Conservation (phyloP, 2,329 filamentous ascomycete species). For the Ophiostoma angusticollis region DNA sequence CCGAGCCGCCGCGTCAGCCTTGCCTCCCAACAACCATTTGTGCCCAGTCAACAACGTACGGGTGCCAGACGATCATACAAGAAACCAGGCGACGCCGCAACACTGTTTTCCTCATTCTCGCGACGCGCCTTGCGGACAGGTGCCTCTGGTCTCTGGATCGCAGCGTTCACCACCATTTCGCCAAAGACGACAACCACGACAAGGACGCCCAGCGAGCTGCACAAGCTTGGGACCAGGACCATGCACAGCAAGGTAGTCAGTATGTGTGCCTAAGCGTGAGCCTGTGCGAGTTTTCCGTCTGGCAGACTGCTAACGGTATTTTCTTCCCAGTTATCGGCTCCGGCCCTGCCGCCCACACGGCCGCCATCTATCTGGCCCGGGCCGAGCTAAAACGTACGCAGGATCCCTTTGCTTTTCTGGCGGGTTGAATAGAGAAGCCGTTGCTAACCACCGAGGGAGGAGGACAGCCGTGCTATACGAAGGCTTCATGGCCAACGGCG, state of each 20-base stretch:
- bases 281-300: not conserved
- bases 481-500: conserved; percentile 94
- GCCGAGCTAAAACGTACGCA: conserved; percentile 79
- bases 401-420: conserved; percentile 11
- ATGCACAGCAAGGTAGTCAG: conserved; percentile 93
- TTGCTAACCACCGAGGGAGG: too few relatives aligned
- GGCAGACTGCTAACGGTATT: conserved; percentile 8
- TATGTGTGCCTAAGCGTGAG: conserved; percentile 29
- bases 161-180: conserved; percentile 52
- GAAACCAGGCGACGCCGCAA: too few relatives aligned
- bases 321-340: conserved; percentile 65
- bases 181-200: conserved; percentile 49
- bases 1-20: too few relatives aligned
- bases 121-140: conserved; percentile 65
- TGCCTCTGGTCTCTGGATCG: conserved; percentile 58
- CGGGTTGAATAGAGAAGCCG: too few relatives aligned
- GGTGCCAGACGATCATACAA: too few relatives aligned
- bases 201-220: conserved; percentile 24
- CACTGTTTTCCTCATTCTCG: conserved; percentile 82
- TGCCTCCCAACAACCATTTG: too few relatives aligned
- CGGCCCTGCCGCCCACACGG: conserved; percentile 93
- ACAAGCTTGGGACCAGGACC: conserved; percentile 34
- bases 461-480: conserved; percentile 73
- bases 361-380: conserved; percentile 88
- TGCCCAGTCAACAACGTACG: too few relatives aligned